Conservation (phyloP, 2,329 filamentous ascomycete genomes). For the Calonectria fujianensis region DNA sequence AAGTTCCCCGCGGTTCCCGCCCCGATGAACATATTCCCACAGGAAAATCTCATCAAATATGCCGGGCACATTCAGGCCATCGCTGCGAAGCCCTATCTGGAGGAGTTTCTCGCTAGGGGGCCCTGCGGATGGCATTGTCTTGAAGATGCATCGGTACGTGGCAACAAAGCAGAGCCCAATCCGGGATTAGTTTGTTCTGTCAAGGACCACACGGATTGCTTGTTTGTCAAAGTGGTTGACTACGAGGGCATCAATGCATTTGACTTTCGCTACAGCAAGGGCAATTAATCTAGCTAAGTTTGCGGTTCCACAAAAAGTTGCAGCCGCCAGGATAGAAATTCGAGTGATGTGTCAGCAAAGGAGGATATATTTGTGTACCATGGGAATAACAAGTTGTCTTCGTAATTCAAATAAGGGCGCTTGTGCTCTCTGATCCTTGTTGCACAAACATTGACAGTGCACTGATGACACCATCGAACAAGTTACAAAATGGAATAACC, state of each 20-base stretch:
- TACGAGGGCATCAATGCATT: background rate
- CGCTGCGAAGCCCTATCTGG: conserved; percentile 1
- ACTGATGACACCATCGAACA: background rate
- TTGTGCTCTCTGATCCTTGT: background rate
- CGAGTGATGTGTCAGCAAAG: background rate
- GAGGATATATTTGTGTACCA: background rate
- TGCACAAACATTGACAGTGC: background rate
- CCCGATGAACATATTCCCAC: background rate
- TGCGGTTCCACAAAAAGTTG: background rate
- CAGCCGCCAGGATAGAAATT: background rate
- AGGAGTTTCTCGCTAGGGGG: background rate
- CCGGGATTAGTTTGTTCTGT: background rate
- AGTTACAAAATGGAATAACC: background rate
- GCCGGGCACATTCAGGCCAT: background rate
- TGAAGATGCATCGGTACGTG: background rate
- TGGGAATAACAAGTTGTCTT: background rate
- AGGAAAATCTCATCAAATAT: background rate
- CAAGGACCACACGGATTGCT: background rate
- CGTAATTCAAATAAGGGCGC: background rate
- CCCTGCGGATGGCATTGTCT: background rate
- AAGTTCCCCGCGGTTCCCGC: background rate
- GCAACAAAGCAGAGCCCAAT: background rate
- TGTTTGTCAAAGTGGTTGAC: background rate
- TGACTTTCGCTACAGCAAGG: background rate
- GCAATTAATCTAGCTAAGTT: background rate